A percentile compares a stretch with the other conserved stretches of the same genome.
phyloP scores from a whole-genome alignment of 1,284 basidiomycete genomes.

The Cutaneotrichosporon cavernicola region DNA sequence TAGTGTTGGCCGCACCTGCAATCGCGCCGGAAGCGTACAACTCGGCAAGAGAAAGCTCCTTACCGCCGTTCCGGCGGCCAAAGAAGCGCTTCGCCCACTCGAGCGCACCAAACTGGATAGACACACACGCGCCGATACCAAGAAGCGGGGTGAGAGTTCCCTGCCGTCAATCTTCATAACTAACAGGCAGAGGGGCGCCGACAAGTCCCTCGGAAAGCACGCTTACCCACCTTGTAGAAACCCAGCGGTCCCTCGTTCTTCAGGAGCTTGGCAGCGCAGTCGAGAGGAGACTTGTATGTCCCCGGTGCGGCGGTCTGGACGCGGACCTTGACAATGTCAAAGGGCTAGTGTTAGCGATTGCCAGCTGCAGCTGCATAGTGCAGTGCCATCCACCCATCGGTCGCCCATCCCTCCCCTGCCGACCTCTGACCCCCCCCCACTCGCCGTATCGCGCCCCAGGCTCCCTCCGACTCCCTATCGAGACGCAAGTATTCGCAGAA shows the following conservation, averaged over 20 bases:
- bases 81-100: slow-evolving; percentile 88
- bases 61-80: slow-evolving; percentile 27
- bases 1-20: slow-evolving; percentile 85
- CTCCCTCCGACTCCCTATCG: neutral
- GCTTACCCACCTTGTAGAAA: slow-evolving; percentile 80
- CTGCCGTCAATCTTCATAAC: slow-evolving; percentile 53
- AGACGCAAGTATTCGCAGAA: neutral
- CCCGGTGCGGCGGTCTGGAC: slow-evolving; percentile 93
- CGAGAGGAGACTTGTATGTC: slow-evolving; percentile 80
- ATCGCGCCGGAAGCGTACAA: slow-evolving; percentile 74
- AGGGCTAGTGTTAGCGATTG: slow-evolving; percentile 58
- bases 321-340: slow-evolving; percentile 93
- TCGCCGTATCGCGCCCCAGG: no score
- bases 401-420: neutral
- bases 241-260: slow-evolving; percentile 89
- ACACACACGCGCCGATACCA: slow-evolving; percentile 85
- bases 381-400: neutral
- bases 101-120: slow-evolving; percentile 92
- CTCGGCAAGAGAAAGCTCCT: slow-evolving; percentile 57
- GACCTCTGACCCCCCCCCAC: no score
- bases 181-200: neutral
- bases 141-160: slow-evolving; percentile 90
- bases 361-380: no score
- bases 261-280: slow-evolving; percentile 83
- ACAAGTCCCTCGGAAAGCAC: neutral